Conservation (phyloP, 768 basidiomycete species). For the Hemileccinum impolitum region DNA sequence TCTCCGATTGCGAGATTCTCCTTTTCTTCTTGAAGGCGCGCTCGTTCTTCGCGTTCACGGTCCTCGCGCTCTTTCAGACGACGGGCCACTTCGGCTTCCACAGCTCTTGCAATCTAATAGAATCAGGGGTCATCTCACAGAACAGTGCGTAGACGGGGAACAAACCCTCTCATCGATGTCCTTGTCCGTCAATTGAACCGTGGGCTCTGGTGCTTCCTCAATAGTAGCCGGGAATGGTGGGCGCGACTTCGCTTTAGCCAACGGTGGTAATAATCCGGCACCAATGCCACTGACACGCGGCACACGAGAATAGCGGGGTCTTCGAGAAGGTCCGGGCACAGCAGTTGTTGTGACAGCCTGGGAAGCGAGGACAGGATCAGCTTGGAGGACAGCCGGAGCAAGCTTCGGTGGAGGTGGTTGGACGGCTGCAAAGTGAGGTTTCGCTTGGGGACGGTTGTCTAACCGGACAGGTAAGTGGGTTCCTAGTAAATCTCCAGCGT, state of each 20-base stretch:
- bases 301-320: conserved; percentile 32
- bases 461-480: conserved; percentile 1
- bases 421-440: conserved; percentile 64
- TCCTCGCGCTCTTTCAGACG: conserved; percentile 50
- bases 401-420: conserved; percentile 45
- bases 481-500: background rate
- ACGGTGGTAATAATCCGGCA: conserved; percentile 19
- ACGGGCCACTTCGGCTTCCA: conserved; percentile 70
- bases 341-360: conserved; percentile 6
- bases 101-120: conserved; percentile 63
- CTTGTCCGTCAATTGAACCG: conserved; percentile 49
- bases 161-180: conserved; percentile 72
- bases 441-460: conserved; percentile 60
- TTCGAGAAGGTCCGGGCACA: conserved; percentile 16
- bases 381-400: conserved; percentile 45
- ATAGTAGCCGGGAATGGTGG: conserved; percentile 13
- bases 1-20: conserved; percentile 21
- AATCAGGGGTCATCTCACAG: background rate
- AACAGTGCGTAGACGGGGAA: background rate
- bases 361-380: conserved; percentile 32
- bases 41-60: conserved; percentile 32
- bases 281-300: conserved; percentile 32
- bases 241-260: conserved; percentile 20
- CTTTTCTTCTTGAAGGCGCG: conserved; percentile 22
- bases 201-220: conserved; percentile 15